Conservation (phyloP, 106 monocot genomes). For the Chionographis japonica region DNA sequence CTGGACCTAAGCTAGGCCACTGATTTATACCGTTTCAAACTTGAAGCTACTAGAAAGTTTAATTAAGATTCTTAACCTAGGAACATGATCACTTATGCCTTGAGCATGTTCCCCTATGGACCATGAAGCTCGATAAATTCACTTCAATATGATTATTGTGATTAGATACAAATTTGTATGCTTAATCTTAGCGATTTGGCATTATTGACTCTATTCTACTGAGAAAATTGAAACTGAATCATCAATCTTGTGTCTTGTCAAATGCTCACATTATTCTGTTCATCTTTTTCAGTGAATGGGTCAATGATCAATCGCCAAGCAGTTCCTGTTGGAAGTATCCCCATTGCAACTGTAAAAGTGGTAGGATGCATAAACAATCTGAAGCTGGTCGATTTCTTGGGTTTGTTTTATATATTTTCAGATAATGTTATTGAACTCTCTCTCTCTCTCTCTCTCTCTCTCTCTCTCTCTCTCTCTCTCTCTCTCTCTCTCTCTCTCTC, state of each 20-base stretch:
- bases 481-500: not conserved
- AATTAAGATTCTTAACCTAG: too few species aligned
- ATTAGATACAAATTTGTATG: too few species aligned
- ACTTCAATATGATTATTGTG: too few species aligned
- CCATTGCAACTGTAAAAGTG: slow-evolving; percentile 73
- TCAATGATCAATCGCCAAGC: slow-evolving; percentile 48
- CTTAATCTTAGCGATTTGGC: too few species aligned
- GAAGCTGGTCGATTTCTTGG: not conserved
- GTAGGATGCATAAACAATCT: slow-evolving; percentile 27
- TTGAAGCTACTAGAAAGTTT: too few species aligned
- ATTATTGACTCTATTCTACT: too few species aligned
- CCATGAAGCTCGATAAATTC: too few species aligned
- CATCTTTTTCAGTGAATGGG: slow-evolving; percentile 52
- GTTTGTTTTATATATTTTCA: not conserved
- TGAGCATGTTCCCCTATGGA: too few species aligned
- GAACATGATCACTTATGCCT: too few species aligned
- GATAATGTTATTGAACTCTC: not conserved
- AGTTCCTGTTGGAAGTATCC: slow-evolving; percentile 40
- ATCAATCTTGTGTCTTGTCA: not conserved
- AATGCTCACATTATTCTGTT: not conserved
- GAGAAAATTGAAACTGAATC: too few species aligned
- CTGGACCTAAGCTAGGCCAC: too few species aligned
- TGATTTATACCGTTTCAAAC: too few species aligned
- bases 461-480: not conserved
- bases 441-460: not conserved